Conservation (phyloP, 1,284 basidiomycete species). For the Sanghuangporus sanghuang region DNA sequence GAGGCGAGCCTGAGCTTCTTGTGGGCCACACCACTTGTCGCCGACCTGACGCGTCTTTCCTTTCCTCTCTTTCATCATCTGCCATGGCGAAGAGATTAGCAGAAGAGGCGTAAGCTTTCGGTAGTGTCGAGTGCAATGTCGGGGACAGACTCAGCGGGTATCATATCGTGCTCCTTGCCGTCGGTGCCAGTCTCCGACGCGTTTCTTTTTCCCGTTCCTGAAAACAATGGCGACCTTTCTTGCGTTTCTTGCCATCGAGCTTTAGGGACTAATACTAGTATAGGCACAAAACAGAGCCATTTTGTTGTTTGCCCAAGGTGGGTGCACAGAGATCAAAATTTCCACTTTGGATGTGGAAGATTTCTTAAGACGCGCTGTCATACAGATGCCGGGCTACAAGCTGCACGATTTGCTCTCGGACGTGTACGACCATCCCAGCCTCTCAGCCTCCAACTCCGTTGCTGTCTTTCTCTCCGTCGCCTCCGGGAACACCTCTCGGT, state of each 20-base stretch:
- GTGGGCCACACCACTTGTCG: neutral
- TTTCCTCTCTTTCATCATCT: neutral
- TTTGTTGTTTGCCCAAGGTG: slow-evolving; percentile 16
- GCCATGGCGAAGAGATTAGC: slow-evolving; percentile 9
- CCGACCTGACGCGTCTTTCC: neutral
- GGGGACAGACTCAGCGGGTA: slow-evolving; percentile 10
- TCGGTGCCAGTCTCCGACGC: neutral
- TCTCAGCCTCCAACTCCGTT: slow-evolving; percentile 25
- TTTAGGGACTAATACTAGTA: neutral
- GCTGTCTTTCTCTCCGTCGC: slow-evolving; percentile 24
- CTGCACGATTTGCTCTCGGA: slow-evolving; percentile 30
- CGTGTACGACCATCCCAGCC: slow-evolving; percentile 25
- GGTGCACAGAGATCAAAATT: neutral
- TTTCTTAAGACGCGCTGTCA: neutral
- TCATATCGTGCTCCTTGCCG: neutral
- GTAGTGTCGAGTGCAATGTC: slow-evolving; percentile 7
- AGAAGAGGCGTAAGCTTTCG: slow-evolving; percentile 15
- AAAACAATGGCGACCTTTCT: neutral
- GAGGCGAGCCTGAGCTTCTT: neutral
- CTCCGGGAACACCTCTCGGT: slow-evolving; percentile 19
- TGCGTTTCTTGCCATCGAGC: slow-evolving; percentile 16
- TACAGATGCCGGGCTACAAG: slow-evolving; percentile 28
- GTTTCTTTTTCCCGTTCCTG: neutral
- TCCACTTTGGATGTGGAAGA: neutral
- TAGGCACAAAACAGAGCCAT: slow-evolving; percentile 3